Base-by-base conservation (phyloP, 148 eudicot genomes). In the Arctostaphylos glauca region DNA sequence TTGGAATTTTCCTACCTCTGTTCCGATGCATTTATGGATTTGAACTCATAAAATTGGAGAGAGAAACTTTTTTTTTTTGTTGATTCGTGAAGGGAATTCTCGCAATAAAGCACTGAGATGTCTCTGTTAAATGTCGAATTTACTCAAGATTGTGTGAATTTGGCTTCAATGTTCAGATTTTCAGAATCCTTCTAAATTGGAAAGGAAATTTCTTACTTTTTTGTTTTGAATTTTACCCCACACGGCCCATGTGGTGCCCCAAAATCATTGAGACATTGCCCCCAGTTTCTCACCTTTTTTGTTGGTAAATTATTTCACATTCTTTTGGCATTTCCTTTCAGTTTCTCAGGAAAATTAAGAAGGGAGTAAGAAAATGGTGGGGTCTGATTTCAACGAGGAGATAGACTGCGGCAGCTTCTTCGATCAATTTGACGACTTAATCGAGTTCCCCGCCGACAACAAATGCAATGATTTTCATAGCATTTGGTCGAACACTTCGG, bases 391-490 rank as follows among this genome's bases (percentile, higher is more conserved):
- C 18, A 76, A 76, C 31, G 77, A 66, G 4, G 83, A 76, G 60
- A 67, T 84, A 9, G 86, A 84, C 55, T 84, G 83, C 54, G 74
- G 83, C 81, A 81, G 77, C 81, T 84, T 84, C 83, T 84, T 84
- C 47, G 86, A 84, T 80, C 76, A 75, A 80, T 80, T 84, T 5
- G 86, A 81, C 46, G 86, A 84, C 62, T 55, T 84, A 6, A 77
- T 84, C 31, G 95, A 94, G 6, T 90, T 93, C 71, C 93, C 96
- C 5, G 67, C 84, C n/a, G 96, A 92, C 74, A 84, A 50, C 70
- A 55, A 50, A 23, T 83, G 88, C 66, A 81, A 85, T 6, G 86
- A 87, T 81, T 87, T 88, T 80, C 83, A 66, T 19, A 73, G 56
- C 86, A 81, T 94, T 82, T 93, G 94, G 92, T 62, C 88, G 6